These are phyloP conservation scores for Picochlorum sp. DNA, from an alignment of 139 green algal genomes.

Conservation along the genomic window DNA sequence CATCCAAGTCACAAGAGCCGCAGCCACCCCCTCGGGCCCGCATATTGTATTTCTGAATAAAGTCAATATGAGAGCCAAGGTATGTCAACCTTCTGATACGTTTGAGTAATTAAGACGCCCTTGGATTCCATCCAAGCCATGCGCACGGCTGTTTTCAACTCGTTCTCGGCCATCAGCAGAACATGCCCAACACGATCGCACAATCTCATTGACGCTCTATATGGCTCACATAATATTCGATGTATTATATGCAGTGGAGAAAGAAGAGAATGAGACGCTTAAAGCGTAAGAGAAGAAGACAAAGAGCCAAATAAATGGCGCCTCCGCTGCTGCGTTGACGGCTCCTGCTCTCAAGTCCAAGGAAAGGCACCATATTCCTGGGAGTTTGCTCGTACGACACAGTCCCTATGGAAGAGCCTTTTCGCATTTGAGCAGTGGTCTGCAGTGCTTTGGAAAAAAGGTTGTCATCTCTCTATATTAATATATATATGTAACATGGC, in stretches of 20 bases:
- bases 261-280: slow-evolving; percentile 8
- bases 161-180: too few relatives aligned
- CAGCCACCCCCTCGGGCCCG: too few relatives aligned
- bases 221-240: too few relatives aligned
- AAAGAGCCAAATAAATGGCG: slow-evolving; percentile 6
- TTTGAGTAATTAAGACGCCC: not conserved
- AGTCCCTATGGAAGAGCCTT: not conserved
- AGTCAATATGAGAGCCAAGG: slow-evolving; percentile 4
- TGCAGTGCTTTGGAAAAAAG: not conserved
- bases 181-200: too few relatives aligned
- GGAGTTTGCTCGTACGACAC: too few relatives aligned
- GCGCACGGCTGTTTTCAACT: too few relatives aligned
- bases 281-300: slow-evolving; percentile 8
- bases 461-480: not conserved
- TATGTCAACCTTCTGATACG: not conserved
- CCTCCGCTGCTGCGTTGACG: too few relatives aligned
- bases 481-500: too few relatives aligned
- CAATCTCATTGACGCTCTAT: too few relatives aligned
- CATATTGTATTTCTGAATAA: not conserved
- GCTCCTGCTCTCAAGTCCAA: too few relatives aligned
- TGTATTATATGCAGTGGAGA: slow-evolving; percentile 5
- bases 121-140: not conserved
- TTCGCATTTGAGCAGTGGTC: not conserved
- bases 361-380: too few relatives aligned
- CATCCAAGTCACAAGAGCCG: too few relatives aligned